A percentile compares a stretch with the other conserved stretches of the same genome.
These are phyloP conservation scores for Sequoia sempervirens DNA, from an alignment of 75 land plant genomes.

Conservation along the genomic window DNA sequence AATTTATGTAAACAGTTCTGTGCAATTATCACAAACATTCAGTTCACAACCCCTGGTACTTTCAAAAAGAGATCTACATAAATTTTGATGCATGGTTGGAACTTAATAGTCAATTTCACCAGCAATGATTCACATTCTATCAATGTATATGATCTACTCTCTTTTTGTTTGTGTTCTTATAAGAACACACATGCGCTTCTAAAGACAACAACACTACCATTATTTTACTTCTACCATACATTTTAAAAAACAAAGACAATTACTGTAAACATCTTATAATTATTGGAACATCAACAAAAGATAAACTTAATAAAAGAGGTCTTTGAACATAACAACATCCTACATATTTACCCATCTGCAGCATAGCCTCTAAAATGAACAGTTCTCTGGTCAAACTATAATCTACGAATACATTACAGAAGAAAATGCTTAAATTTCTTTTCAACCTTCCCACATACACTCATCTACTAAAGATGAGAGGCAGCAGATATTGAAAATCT, in stretches of 20 bases:
- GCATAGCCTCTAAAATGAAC: neutral
- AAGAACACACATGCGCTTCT: neutral
- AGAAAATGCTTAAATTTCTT: neutral
- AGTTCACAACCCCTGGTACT: too few relatives aligned
- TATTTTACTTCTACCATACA: neutral
- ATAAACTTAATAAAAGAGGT: neutral
- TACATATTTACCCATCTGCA: neutral
- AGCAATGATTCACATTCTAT: too few relatives aligned
- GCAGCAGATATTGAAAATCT: neutral
- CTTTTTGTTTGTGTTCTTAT: neutral
- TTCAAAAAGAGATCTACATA: too few relatives aligned
- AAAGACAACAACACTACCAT: neutral
- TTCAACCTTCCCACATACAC: neutral
- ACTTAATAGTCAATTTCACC: too few relatives aligned
- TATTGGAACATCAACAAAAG: neutral
- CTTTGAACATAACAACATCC: neutral
- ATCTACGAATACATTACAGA: neutral
- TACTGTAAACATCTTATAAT: neutral
- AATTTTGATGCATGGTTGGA: too few relatives aligned
- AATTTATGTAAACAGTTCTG: too few relatives aligned
- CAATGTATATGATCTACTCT: neutral
- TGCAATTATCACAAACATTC: too few relatives aligned
- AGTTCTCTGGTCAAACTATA: neutral
- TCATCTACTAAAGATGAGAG: neutral
- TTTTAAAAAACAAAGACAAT: neutral